A percentile compares a stretch with the other conserved stretches of the same genome.
These are phyloP conservation scores for Taiozyma sp. DNA, from an alignment of 1,139 yeast species.

Conservation along the genomic window DNA sequence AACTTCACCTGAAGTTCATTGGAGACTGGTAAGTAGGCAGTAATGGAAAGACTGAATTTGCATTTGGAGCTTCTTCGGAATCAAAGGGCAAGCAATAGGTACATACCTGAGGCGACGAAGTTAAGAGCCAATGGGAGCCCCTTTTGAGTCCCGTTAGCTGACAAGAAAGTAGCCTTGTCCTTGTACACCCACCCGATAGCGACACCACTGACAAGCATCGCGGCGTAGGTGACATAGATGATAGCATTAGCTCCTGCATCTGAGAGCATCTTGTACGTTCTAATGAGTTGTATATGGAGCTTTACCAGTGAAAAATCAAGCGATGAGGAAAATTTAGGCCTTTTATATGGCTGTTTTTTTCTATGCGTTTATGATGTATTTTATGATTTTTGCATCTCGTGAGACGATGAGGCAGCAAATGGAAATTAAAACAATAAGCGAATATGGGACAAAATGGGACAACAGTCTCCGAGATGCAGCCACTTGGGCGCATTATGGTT, in stretches of 20 bases:
- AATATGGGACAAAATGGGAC: background rate
- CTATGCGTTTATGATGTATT: background rate
- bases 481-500: background rate
- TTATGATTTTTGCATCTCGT: background rate
- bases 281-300: background rate
- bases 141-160: slow-evolving; percentile 74
- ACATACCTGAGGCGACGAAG: slow-evolving; percentile 86
- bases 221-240: slow-evolving; percentile 67
- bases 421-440: background rate
- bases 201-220: slow-evolving; percentile 55
- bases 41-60: background rate
- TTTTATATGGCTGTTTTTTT: slow-evolving; percentile 1
- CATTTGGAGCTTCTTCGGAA: background rate
- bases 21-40: background rate
- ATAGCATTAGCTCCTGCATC: slow-evolving; percentile 66
- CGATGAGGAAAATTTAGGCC: background rate
- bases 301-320: background rate
- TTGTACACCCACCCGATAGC: slow-evolving; percentile 50
- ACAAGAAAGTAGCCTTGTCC: slow-evolving; percentile 48
- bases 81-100: slow-evolving; percentile 6
- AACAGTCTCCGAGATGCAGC: background rate
- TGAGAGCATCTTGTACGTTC: slow-evolving; percentile 27
- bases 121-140: slow-evolving; percentile 81
- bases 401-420: background rate
- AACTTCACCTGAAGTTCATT: slow-evolving; percentile 18